phyloP scores from a whole-genome alignment of 768 basidiomycete species.

The Leccinum incarnatum region DNA sequence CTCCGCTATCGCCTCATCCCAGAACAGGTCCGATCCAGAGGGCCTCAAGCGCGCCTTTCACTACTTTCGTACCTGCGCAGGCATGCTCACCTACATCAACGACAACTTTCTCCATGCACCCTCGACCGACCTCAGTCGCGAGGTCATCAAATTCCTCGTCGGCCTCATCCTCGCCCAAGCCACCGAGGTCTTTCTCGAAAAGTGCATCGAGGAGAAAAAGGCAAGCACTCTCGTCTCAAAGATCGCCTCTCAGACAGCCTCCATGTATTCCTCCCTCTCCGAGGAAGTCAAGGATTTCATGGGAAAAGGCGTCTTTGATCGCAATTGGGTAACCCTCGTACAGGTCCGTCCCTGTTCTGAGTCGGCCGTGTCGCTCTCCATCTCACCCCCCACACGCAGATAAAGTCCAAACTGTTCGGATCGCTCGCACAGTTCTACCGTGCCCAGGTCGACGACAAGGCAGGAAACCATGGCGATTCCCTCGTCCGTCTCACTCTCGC shows the following conservation, averaged over 20 bases:
- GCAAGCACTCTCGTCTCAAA: conserved; percentile 72
- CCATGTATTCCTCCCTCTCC: conserved; percentile 73
- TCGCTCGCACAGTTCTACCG: no score
- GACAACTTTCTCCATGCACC: conserved; percentile 99
- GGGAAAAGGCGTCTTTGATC: conserved; percentile 93
- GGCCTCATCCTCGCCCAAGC: conserved; percentile 87
- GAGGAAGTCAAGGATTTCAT: conserved; percentile 97
- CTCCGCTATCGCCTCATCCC: conserved; percentile 83
- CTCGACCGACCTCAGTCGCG: conserved; percentile 88
- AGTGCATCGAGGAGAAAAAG: conserved; percentile 92
- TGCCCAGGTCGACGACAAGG: no score
- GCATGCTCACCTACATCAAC: conserved; percentile 98
- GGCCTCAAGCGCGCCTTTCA: conserved; percentile 92
- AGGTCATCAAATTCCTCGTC: conserved; percentile 91
- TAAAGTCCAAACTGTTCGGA: no score
- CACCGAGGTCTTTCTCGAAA: conserved; percentile 95
- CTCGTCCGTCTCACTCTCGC: no score
- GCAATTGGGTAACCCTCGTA: conserved; percentile 88
- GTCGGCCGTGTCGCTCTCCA: background rate
- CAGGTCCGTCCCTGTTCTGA: conserved; percentile 49
- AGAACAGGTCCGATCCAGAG: conserved; percentile 85
- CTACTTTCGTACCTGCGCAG: conserved; percentile 85
- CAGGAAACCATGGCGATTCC: no score
- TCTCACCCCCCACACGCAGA: background rate
- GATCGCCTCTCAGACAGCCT: conserved; percentile 79